These are phyloP conservation scores for Candida dajiaensis DNA, from an alignment of 805 yeast genomes.

Conservation along the genomic window DNA sequence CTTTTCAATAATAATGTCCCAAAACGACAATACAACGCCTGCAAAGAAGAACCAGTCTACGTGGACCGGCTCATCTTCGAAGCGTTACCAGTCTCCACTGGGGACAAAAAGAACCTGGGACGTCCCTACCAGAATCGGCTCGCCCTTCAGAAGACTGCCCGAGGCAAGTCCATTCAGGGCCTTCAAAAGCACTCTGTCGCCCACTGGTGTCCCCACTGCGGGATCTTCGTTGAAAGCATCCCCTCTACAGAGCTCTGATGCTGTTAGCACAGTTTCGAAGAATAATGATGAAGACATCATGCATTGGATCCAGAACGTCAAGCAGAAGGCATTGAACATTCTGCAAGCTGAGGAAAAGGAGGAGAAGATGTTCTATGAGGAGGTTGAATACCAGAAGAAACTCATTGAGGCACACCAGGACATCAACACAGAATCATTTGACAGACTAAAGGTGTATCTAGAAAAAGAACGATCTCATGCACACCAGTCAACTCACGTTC, in stretches of 20 bases:
- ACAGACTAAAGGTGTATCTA: conserved; percentile 14
- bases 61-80: not conserved
- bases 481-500: not conserved
- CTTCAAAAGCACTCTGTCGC: not conserved
- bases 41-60: not conserved
- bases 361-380: conserved; percentile 31
- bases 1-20: not conserved
- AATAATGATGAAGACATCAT: conserved; percentile 18
- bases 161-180: conserved; percentile 7
- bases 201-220: not conserved
- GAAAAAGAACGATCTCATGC: conserved; percentile 5
- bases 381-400: conserved; percentile 27
- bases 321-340: conserved; percentile 27
- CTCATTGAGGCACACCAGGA: conserved; percentile 19
- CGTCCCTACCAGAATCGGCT: conserved; percentile 10
- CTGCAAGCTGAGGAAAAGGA: conserved; percentile 28
- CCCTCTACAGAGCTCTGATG: not conserved
- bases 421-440: conserved; percentile 19
- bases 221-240: not conserved
- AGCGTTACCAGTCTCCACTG: conserved; percentile 14
- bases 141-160: conserved; percentile 22
- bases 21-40: not conserved
- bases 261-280: not conserved
- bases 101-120: conserved; percentile 21
- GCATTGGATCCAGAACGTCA: conserved; percentile 31